Percentiles rank a stretch among this genome's conserved stretches.
Evolutionary conservation across 2,329 filamentous ascomycete species (phyloP).

Genomic region (Cladosporium sp.): DNA sequence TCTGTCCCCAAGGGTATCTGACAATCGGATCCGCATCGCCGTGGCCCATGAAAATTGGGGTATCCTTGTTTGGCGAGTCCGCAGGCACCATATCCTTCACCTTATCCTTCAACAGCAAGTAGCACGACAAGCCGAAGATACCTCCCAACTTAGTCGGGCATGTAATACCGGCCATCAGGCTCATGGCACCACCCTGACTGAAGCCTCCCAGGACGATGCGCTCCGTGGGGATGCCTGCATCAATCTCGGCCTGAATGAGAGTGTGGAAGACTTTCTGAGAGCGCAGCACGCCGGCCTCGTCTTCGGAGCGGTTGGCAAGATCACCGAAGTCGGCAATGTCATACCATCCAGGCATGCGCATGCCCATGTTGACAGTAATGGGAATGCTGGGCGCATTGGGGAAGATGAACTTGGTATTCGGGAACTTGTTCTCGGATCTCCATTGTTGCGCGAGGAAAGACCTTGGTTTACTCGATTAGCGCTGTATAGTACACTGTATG

Average conservation of each 20-base stretch:
- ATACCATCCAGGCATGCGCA: constrained; percentile 84
- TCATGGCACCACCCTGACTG: constrained; percentile 83
- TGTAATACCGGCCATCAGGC: constrained; percentile 75
- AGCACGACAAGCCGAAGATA: constrained; percentile 79
- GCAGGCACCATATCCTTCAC: constrained; percentile 54
- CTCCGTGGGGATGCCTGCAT: constrained; percentile 72
- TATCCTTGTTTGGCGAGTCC: constrained; percentile 51
- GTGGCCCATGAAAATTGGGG: constrained; percentile 84
- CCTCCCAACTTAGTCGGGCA: constrained; percentile 72
- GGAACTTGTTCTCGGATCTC: constrained; percentile 72
- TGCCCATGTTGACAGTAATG: constrained; percentile 65
- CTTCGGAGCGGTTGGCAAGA: constrained; percentile 49
- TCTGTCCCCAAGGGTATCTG: constrained; percentile 61
- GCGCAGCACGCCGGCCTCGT: constrained; percentile 69
- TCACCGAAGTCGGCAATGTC: constrained; percentile 59
- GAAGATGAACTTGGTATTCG: constrained; percentile 90
- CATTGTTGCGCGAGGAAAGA: constrained; percentile 80
- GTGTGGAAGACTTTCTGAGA: constrained; percentile 72
- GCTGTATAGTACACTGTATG: background rate
- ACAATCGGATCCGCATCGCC: constrained; percentile 76
- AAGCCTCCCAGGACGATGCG: constrained; percentile 85
- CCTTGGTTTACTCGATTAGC: constrained; percentile 37
- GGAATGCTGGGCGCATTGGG: constrained; percentile 85
- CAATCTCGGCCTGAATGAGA: constrained; percentile 76
- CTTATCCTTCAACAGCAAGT: constrained; percentile 67